Base-by-base conservation (phyloP, 495 filamentous ascomycete species). In the Ramalina peruviana region DNA sequence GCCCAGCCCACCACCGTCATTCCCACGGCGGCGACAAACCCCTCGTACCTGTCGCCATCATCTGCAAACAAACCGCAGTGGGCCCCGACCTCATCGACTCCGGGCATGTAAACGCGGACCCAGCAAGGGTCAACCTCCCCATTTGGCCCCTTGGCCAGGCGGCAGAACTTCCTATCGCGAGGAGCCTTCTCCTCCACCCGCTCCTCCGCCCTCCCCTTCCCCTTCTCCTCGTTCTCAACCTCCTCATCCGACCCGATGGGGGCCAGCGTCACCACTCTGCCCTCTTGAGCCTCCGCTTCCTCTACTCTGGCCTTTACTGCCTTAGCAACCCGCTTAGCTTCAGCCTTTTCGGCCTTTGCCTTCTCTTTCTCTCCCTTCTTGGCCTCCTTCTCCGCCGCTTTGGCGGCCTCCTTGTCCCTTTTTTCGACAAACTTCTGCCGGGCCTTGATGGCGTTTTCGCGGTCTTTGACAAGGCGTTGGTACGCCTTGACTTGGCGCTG, bases 31-130 rank as follows among this genome's bases (percentile, higher is more conserved):
- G 79, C 82, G 36, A 93, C 82, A 11, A 94, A 66, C 54, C 63
- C 62, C 58, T 90, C 84, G 61, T 95, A 93, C 38, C 85, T 65
- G 45, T 48, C 26, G 20, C 72, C 67, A 19, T 55, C 74, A 0
- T 76, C 67, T 38, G 86, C 78, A 62, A 95, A 95, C 49, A 95
- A 66, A 3, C 85, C 81, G 46, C 84, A 88, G 62, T 95, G 88
- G 3, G 88, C 88, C 7, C 74, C 79, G 4, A 94, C 85, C 58
- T 94, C 85, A 58, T 94, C 86, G 43, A 90, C 81, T 36, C 79
- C 79, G 27, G 80, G 73, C 83, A 95, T 90, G 58, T 75, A 80
- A 1, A 94, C 71, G 33, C 79, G 71, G 3, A 83, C 64, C 88
- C 88, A 94, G 42, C 76, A 74, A 27, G 76, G 60, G 60, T 94